A percentile compares a stretch with the other conserved stretches of the same genome.
These are phyloP conservation scores for Penicillium frequentans DNA, from an alignment of 2,329 filamentous ascomycete species.

Conservation along the genomic window DNA sequence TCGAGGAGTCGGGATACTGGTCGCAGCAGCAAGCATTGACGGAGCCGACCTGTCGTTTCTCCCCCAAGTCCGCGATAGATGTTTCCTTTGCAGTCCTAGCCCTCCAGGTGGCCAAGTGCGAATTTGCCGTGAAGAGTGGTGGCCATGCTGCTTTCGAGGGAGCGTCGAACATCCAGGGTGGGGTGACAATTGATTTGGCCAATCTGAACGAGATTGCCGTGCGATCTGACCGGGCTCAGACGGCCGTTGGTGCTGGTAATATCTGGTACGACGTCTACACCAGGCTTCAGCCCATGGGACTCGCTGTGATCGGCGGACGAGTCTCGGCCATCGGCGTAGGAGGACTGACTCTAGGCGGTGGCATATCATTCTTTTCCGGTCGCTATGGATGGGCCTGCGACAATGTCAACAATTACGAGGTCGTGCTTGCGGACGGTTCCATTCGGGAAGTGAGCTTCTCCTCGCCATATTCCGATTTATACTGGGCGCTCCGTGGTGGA, in stretches of 20 bases:
- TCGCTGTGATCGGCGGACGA: slow-evolving; percentile 39
- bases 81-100: slow-evolving; percentile 35
- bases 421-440: slow-evolving; percentile 7
- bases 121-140: slow-evolving; percentile 58
- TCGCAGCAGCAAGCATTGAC: slow-evolving; percentile 37
- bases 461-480: slow-evolving; percentile 34
- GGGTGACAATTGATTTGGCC: slow-evolving; percentile 36
- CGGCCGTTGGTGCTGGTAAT: slow-evolving; percentile 34
- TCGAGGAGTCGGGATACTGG: slow-evolving; percentile 32
- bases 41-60: slow-evolving; percentile 36
- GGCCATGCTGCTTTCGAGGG: slow-evolving; percentile 59
- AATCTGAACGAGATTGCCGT: slow-evolving; percentile 31
- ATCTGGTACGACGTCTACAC: slow-evolving; percentile 37
- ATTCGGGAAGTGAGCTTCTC: slow-evolving; percentile 23
- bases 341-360: slow-evolving; percentile 40
- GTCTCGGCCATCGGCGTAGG: slow-evolving; percentile 42
- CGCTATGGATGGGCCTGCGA: slow-evolving; percentile 25
- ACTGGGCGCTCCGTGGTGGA: slow-evolving; percentile 39
- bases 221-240: slow-evolving; percentile 28
- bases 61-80: slow-evolving; percentile 27
- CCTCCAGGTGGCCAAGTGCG: slow-evolving; percentile 31
- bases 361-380: slow-evolving; percentile 34
- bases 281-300: slow-evolving; percentile 28
- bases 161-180: slow-evolving; percentile 51
- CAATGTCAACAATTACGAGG: slow-evolving; percentile 20